Conservation (phyloP, 306 rosid species). For the Citrullus amarus region DNA sequence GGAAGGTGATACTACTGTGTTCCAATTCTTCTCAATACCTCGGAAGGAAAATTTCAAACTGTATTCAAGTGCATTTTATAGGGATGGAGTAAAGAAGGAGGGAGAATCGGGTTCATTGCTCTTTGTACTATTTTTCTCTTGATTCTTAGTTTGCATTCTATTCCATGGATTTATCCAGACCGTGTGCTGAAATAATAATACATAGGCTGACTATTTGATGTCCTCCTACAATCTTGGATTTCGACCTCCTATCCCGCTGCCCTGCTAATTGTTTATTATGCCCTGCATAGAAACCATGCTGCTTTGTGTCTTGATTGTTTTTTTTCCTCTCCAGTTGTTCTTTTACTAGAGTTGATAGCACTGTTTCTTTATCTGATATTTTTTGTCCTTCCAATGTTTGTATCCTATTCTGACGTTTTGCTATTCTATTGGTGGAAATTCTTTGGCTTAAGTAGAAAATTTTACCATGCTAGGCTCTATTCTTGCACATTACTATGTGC, state of each 20-base stretch:
- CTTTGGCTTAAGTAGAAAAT: neutral
- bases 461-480: neutral
- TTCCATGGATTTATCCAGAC: neutral
- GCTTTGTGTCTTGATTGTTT: neutral
- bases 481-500: neutral
- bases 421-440: neutral
- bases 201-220: neutral
- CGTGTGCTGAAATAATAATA: neutral
- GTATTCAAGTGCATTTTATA: no score
- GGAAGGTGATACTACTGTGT: no score
- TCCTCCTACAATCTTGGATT: neutral
- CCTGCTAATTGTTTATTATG: neutral
- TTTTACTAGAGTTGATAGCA: neutral
- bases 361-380: neutral
- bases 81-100: no score
- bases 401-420: neutral
- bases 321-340: neutral
- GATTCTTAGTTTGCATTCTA: neutral
- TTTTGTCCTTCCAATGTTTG: neutral
- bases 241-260: neutral
- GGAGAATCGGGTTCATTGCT: neutral
- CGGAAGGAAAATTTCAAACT: no score
- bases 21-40: neutral
- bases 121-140: neutral
- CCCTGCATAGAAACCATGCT: neutral